Evolutionary conservation across 1,139 yeast species (phyloP), one percentile per base, ranked within the genome.

Genomic region (Blastobotrys buckinghamii): DNA sequence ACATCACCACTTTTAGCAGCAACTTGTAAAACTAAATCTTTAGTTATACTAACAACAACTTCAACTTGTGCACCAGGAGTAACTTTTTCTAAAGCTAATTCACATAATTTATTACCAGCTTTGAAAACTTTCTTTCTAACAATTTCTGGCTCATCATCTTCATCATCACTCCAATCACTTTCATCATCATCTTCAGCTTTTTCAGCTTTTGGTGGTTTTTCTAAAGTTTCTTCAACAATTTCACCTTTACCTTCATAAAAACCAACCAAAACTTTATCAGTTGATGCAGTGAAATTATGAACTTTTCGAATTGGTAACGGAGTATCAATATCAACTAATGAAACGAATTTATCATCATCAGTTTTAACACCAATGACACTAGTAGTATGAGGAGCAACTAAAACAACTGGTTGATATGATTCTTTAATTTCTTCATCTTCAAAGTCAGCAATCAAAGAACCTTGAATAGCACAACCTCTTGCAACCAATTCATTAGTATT

Each of bases 381-480:
- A 57, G 78, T 66, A 56, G 89, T 72, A 67, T 94, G 97, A 65
- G 89, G 95, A 53, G 96, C 89, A 74, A 86, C 86, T 58, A 89
- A 77, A 53, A 90, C 87, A 52, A 86, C 79, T 42, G 97, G 94
- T 68, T 86, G 85, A 60, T 84, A 75, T 53, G 95, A 84, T 70
- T 89, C 96, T 49, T 76, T 74, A 60, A 92, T 77, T 71, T 90
- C 97, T 48, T 85, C 94, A 52, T 78, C 87, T 63, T 90, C 97
- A 61, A 84, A 88, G 48, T 81, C 74, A 61, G 87, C 86, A 57
- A 90, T 77, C 66, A 94, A 74, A 39, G 96, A 81, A 46, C 97
- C 98, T 76, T 94, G 98, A 66, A 92, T 78, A 53, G 98, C 97
- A 54, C 96, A 95, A 72, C 99, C 99, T 66, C 95, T 84, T 57